A percentile compares a stretch with the other conserved stretches of the same genome.
These are phyloP conservation scores for Pyricularia sp. DNA, from an alignment of 2,329 filamentous ascomycete genomes.

Conservation along the genomic window DNA sequence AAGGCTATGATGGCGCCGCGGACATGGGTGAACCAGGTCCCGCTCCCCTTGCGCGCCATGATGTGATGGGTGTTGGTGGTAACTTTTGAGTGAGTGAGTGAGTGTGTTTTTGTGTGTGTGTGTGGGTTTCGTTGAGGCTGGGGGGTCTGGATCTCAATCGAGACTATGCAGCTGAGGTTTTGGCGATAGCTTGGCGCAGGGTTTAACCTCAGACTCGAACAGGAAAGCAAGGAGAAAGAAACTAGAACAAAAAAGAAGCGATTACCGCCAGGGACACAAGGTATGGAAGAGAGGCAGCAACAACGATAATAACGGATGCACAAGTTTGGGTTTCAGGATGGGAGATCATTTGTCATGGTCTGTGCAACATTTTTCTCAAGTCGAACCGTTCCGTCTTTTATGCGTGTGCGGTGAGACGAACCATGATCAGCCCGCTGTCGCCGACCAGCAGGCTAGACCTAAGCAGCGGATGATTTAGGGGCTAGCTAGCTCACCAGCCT, in stretches of 20 bases:
- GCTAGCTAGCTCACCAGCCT: neutral
- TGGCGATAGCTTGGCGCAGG: neutral
- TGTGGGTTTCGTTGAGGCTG: neutral
- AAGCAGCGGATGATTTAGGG: neutral
- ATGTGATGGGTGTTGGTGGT: neutral
- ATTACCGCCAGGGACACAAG: neutral
- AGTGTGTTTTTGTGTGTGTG: neutral
- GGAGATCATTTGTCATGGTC: constrained; percentile 1
- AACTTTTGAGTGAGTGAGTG: neutral
- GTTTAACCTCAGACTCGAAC: neutral
- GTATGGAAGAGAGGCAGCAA: neutral
- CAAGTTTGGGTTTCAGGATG: neutral
- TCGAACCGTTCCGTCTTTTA: neutral
- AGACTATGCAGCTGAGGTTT: neutral
- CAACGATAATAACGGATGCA: neutral
- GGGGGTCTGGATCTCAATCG: neutral
- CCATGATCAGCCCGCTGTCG: neutral
- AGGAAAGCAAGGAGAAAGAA: neutral
- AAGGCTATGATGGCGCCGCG: constrained; percentile 32
- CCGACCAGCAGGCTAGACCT: neutral
- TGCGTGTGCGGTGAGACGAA: neutral
- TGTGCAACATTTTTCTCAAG: neutral
- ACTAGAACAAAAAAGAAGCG: neutral
- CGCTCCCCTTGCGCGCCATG: constrained; percentile 2
- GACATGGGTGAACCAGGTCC: constrained; percentile 21